A percentile compares a stretch with the other conserved stretches of the same genome.
Evolutionary conservation across 2,329 filamentous ascomycete genomes (phyloP).

Genomic region (Xylaria sp.): DNA sequence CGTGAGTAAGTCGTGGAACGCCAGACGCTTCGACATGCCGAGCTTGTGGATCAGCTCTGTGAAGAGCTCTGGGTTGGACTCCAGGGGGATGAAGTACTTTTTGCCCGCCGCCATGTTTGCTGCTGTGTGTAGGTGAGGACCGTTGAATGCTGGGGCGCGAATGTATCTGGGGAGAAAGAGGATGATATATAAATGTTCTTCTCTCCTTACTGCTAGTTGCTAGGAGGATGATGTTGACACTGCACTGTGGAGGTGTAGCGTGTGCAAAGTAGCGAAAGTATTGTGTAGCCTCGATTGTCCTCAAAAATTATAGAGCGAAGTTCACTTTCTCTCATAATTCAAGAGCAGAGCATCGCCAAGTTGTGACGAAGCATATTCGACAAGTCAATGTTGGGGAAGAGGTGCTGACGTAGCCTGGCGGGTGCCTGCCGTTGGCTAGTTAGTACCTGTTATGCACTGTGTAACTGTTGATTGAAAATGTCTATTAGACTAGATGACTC

Average conservation of each 20-base stretch:
- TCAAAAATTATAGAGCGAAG: not conserved
- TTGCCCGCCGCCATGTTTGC: constrained; percentile 19
- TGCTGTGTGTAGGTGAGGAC: not conserved
- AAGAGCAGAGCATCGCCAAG: not conserved
- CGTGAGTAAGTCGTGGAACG: constrained; percentile 38
- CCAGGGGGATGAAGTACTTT: constrained; percentile 38
- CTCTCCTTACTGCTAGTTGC: not conserved
- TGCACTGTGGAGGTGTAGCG: not conserved
- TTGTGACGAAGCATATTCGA: not conserved
- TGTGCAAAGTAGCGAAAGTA: not conserved
- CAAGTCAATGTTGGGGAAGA: not conserved
- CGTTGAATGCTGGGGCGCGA: not conserved
- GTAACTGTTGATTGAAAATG: not conserved
- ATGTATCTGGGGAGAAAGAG: not conserved
- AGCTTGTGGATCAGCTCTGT: constrained; percentile 37
- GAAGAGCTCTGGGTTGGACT: constrained; percentile 39
- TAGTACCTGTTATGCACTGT: constrained; percentile 26
- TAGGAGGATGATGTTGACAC: not conserved
- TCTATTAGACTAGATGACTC: too few relatives aligned
- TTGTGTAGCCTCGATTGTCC: not conserved
- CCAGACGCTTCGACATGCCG: constrained; percentile 32
- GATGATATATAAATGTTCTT: not conserved
- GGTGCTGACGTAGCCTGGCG: not conserved
- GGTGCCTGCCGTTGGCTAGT: constrained; percentile 15
- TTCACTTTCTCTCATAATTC: not conserved